These are phyloP conservation scores for Penicillium salamii DNA, from an alignment of 495 filamentous ascomycete species.

Conservation along the genomic window DNA sequence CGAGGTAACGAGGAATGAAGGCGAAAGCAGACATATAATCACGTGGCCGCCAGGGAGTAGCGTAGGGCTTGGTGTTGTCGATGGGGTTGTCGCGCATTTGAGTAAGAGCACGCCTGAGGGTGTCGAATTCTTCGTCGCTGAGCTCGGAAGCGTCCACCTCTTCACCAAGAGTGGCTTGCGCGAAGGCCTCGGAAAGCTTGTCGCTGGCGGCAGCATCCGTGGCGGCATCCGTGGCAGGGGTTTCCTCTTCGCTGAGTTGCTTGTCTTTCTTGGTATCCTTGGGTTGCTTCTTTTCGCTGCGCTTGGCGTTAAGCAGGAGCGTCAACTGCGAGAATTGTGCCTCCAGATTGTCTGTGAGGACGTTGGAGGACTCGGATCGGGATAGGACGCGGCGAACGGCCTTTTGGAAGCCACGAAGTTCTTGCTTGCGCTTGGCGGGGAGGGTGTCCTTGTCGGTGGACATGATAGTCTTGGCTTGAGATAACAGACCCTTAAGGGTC, in stretches of 20 bases:
- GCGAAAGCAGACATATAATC: slow-evolving; percentile 87
- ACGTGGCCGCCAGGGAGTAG: slow-evolving; percentile 86
- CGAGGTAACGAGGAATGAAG: slow-evolving; percentile 91
- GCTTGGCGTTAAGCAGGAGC: slow-evolving; percentile 40
- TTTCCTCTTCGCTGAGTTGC: not conserved
- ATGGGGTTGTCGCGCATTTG: slow-evolving; percentile 67
- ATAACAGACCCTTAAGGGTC: slow-evolving; percentile 50
- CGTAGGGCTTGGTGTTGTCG: slow-evolving; percentile 78
- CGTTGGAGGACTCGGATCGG: slow-evolving; percentile 40
- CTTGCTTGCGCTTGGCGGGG: slow-evolving; percentile 60
- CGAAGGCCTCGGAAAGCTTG: slow-evolving; percentile 43
- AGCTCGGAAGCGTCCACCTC: slow-evolving; percentile 42
- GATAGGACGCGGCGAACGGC: slow-evolving; percentile 53
- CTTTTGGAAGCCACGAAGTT: slow-evolving; percentile 56
- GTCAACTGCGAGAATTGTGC: slow-evolving; percentile 49
- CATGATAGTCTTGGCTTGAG: slow-evolving; percentile 54
- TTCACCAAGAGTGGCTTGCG: slow-evolving; percentile 34
- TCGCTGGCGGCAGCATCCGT: slow-evolving; percentile 25
- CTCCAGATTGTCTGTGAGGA: slow-evolving; percentile 49
- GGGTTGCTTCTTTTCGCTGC: slow-evolving; percentile 22
- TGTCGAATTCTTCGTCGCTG: slow-evolving; percentile 37
- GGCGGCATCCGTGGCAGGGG: slow-evolving; percentile 10
- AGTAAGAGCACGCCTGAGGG: slow-evolving; percentile 47
- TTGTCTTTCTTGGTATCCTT: slow-evolving; percentile 18
- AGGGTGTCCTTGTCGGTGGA: slow-evolving; percentile 45